These are phyloP conservation scores for Rhizopus delemar DNA, from an alignment of 371 early-diverging fungal species.

Conservation along the genomic window DNA sequence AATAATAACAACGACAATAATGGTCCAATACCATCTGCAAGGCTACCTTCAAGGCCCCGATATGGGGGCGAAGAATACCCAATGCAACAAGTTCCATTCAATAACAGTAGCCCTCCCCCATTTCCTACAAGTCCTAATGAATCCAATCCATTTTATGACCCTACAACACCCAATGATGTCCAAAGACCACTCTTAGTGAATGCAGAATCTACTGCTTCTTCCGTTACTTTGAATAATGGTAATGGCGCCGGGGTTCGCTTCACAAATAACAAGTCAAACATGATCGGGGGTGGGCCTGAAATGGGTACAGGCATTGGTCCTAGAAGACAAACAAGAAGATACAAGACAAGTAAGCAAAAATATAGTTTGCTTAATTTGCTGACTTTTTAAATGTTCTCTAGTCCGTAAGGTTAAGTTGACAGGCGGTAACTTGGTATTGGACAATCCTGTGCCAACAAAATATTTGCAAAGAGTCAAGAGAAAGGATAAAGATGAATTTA, in stretches of 20 bases:
- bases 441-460: slow-evolving; percentile 57
- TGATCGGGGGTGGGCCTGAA: slow-evolving; percentile 29
- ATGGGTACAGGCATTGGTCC: slow-evolving; percentile 48
- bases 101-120: slow-evolving; percentile 5
- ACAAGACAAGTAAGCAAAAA: slow-evolving; percentile 50
- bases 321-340: slow-evolving; percentile 51
- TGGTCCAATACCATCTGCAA: slow-evolving; percentile 21
- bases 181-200: slow-evolving; percentile 18
- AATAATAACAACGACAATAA: slow-evolving; percentile 15
- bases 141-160: slow-evolving; percentile 20
- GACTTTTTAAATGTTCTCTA: slow-evolving; percentile 5
- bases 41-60: slow-evolving; percentile 20
- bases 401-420: slow-evolving; percentile 38
- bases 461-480: slow-evolving; percentile 44
- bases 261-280: slow-evolving; percentile 17
- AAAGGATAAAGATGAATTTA: slow-evolving; percentile 54
- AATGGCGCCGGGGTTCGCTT: slow-evolving; percentile 4
- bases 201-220: slow-evolving; percentile 11
- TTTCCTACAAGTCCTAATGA: slow-evolving; percentile 7
- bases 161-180: slow-evolving; percentile 12
- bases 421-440: slow-evolving; percentile 55
- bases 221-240: slow-evolving; percentile 1
- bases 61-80: slow-evolving; percentile 28
- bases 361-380: neutral
- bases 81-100: slow-evolving; percentile 22